phyloP scores from a whole-genome alignment of 495 filamentous ascomycete species.

The Aspergillus coremiiformis region DNA sequence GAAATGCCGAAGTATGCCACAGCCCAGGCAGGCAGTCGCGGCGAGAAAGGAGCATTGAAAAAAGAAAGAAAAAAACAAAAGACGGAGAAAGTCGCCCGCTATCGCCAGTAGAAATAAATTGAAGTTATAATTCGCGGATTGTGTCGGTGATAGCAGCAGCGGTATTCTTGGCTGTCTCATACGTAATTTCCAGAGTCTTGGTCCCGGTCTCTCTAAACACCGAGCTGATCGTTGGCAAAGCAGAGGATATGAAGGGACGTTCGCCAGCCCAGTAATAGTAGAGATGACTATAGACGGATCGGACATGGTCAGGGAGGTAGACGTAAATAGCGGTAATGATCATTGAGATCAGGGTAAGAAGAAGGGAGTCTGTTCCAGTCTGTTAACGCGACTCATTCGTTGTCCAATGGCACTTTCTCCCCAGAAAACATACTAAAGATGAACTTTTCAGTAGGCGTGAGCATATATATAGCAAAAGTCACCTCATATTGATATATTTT shows the following conservation, averaged over 20 bases:
- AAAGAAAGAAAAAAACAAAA: not conserved
- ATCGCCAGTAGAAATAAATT: not conserved
- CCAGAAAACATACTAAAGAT: constrained; percentile 61
- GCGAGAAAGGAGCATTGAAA: too few species aligned
- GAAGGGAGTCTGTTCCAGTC: constrained; percentile 62
- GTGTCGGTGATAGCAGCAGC: constrained; percentile 28
- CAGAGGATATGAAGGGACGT: constrained; percentile 34
- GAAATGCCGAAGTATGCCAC: constrained; percentile 4
- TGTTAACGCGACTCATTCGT: not conserved
- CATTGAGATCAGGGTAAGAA: constrained; percentile 81
- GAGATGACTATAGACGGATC: constrained; percentile 66
- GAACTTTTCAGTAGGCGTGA: constrained; percentile 75
- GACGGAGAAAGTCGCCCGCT: not conserved
- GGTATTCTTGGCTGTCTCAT: constrained; percentile 36
- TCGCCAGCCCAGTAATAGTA: constrained; percentile 94
- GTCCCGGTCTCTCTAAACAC: constrained; percentile 33
- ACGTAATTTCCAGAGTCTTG: constrained; percentile 31
- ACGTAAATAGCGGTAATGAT: constrained; percentile 76
- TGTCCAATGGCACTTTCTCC: not conserved
- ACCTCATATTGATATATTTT: constrained; percentile 86
- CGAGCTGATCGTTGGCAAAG: constrained; percentile 30
- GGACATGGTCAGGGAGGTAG: constrained; percentile 87
- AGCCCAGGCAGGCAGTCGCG: not conserved
- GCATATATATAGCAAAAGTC: constrained; percentile 79
- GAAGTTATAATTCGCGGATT: constrained; percentile 34